These are phyloP conservation scores for Colletotrichum camelliae DNA, from an alignment of 2,329 filamentous ascomycete species.

Conservation along the genomic window DNA sequence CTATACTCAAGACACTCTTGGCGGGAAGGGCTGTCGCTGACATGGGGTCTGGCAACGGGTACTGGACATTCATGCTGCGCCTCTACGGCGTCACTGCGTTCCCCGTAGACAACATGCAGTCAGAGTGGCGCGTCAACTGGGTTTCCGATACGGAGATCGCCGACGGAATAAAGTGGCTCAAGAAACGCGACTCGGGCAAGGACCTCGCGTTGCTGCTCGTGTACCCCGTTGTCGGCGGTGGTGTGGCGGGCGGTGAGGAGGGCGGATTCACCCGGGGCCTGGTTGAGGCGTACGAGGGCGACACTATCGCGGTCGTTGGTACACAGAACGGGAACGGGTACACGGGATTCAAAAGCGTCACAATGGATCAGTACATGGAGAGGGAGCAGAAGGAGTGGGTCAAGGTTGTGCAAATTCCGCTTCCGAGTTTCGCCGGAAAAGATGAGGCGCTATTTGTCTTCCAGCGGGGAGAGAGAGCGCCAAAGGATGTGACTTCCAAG, in stretches of 20 bases:
- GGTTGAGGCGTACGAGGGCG: conserved; percentile 65
- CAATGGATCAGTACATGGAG: conserved; percentile 71
- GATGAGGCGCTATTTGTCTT: conserved; percentile 78
- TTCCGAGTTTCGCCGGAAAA: conserved; percentile 79
- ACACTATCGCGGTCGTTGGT: conserved; percentile 73
- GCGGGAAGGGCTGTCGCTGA: conserved; percentile 64
- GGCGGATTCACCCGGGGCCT: conserved; percentile 69
- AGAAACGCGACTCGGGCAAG: conserved; percentile 50
- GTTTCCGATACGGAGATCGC: conserved; percentile 67
- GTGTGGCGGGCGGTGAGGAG: conserved; percentile 67
- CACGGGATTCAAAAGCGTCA: conserved; percentile 69
- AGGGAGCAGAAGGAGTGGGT: conserved; percentile 62
- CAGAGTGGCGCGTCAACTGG: conserved; percentile 73
- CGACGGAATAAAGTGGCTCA: conserved; percentile 66
- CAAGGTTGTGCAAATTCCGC: conserved; percentile 65
- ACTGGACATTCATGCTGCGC: conserved; percentile 77
- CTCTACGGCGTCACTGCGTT: conserved; percentile 58
- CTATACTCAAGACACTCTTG: conserved; percentile 62
- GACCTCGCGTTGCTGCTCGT: conserved; percentile 71
- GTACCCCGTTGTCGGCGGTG: conserved; percentile 72
- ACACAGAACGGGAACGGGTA: conserved; percentile 79
- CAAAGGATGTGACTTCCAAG: conserved; percentile 1
- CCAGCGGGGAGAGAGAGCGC: conserved; percentile 49
- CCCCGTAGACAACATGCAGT: conserved; percentile 72
- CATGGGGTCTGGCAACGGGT: conserved; percentile 75